Evolutionary conservation across 2,329 filamentous ascomycete genomes (phyloP).

Genomic region (Knoxdaviesia proteae): DNA sequence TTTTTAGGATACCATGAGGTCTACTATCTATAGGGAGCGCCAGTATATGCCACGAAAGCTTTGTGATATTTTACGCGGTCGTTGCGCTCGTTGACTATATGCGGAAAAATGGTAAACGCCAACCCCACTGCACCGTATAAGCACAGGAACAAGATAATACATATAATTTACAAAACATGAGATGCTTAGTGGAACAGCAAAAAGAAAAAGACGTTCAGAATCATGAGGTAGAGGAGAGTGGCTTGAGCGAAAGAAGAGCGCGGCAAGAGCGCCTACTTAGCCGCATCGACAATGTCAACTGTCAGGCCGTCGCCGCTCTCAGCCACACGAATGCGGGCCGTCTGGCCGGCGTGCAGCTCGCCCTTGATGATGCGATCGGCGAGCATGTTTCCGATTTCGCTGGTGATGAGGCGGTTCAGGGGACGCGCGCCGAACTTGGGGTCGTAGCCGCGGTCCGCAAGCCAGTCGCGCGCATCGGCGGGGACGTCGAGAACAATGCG

Average conservation of each 20-base stretch:
- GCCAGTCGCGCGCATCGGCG: constrained; percentile 58
- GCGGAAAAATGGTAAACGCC: no score
- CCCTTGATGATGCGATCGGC: constrained; percentile 87
- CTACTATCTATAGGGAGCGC: not conserved
- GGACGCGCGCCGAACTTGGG: constrained; percentile 80
- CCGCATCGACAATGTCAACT: constrained; percentile 13
- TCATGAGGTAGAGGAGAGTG: no score
- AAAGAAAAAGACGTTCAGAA: not conserved
- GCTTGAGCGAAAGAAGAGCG: not conserved
- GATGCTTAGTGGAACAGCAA: not conserved
- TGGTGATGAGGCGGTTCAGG: constrained; percentile 75
- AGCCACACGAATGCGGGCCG: constrained; percentile 47
- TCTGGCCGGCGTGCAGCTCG: constrained; percentile 54
- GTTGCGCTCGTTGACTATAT: not conserved
- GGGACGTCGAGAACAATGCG: constrained; percentile 59
- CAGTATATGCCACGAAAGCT: not conserved
- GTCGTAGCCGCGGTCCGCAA: constrained; percentile 78
- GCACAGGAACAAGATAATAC: not conserved
- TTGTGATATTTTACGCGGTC: not conserved
- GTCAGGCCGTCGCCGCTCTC: constrained; percentile 37
- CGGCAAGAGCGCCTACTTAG: not conserved
- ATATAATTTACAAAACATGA: not conserved
- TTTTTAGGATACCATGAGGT: not conserved
- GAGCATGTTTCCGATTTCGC: constrained; percentile 70
- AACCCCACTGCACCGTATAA: no score